Base-by-base conservation (phyloP, 768 basidiomycete genomes). In the Candolleomyces efflorescens region DNA sequence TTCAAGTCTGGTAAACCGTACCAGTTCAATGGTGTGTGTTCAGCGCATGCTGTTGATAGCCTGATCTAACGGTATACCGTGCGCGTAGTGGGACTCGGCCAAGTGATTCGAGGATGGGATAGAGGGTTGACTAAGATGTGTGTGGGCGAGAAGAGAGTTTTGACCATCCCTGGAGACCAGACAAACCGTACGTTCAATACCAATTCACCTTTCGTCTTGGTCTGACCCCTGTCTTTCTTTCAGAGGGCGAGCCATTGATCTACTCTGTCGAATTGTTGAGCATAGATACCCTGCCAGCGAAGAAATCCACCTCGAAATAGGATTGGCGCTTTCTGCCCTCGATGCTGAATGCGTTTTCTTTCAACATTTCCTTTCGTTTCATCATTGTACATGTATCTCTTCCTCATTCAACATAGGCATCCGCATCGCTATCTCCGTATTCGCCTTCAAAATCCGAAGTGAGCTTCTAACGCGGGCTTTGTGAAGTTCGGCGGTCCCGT, bases 1-100 rank as follows among this genome's bases (percentile, higher is more conserved):
- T 26, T 38, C 51, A 53, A 53, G 37, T 53, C 51, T 22, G 51
- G 37, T 6, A 53, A 53, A 32, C 51, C 37, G 7, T 53, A 53
- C 20, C 36, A 53, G 32, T 53, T 53, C 37, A 53, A 53, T 23
- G n/a, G 46, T 48, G 23, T 6, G 46, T 10, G 20, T 48, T 44
- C 43, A 32, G 32, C 32, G 3, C 27, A 3, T 27, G 11, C 11
- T 22, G n/a, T 7, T 5, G 17, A 26, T 48, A 1, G 13, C 20
- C n/a, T 48, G 46, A 26, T 20, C 23, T 26, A 13, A 48, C 10
- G 18, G 20, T 43, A 13, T 43, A 17, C 6, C 3, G 3, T 43
- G 17, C 41, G 17, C 15, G 13, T 13, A 48, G 46, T 48, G n/a
- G 46, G 46, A 48, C 46, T 48, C 18, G 41, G 41, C 7, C 46